Base-by-base conservation (phyloP, 73 alveolate genomes). In the Symbiodinium pilosum region DNA sequence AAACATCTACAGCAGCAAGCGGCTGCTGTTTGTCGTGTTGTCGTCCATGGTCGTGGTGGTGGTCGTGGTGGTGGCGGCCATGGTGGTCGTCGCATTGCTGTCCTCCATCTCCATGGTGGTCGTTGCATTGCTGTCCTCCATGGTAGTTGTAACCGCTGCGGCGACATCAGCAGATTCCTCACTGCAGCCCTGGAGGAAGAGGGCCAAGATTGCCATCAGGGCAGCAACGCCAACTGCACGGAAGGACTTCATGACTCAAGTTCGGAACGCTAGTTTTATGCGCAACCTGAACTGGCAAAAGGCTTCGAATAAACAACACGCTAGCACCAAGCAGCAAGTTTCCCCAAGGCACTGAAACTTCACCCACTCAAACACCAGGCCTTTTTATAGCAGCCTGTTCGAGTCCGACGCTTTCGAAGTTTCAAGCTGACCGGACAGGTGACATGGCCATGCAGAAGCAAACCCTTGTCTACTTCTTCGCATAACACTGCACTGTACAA, bases 21-120 rank as follows among this genome's bases (percentile, higher is more conserved):
- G 81, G 30, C 81, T 64, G 81, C 38, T 64, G 81, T 64, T 64
- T 32, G 81, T 64, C 81, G 81, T 28, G 81, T 64, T 64, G 81
- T 64, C 81, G 30, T 64, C 81, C 81, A 30, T n/a, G 81, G 81
- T 64, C 81, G 81, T 64, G 9, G 81, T 64, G 38, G 81, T 64
- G 38, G 81, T 28, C 38, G 9, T 64, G 81, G 81, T 64, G 73
- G 20, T 54, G 73, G 73, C 73, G 26, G 20, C 73, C 73, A 54
- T 54, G 73, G 73, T 54, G 4, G 81, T 64, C 34, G 81, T 64
- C 39, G 81, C 30, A 47, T 6, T 34, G 26, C 26, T 5, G 75
- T 64, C 77, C 21, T 64, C 77, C 77, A 64, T 64, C 36, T n/a
- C n/a, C n/a, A 30, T 54, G n/a, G 77, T 64, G 30, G 77, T 64